These are phyloP conservation scores for Fraxinus platypoda DNA, from an alignment of 305 asterid genomes.

Conservation along the genomic window DNA sequence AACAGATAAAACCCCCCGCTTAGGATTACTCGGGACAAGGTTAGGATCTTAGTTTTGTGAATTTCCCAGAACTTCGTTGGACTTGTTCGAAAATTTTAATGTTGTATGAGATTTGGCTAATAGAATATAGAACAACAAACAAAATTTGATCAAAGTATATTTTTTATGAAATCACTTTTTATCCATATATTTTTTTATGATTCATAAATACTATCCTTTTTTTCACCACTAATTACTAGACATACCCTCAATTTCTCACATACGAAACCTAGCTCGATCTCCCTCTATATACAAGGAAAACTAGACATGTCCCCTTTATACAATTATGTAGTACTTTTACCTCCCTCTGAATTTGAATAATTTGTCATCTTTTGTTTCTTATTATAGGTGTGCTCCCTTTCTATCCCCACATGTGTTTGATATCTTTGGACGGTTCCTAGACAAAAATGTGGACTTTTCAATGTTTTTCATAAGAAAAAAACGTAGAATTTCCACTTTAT, in stretches of 20 bases:
- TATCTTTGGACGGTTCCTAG: neutral
- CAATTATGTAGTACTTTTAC: neutral
- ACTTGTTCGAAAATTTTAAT: neutral
- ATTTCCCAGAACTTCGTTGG: neutral
- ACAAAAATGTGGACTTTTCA: neutral
- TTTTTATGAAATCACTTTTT: no score
- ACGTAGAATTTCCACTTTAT: neutral
- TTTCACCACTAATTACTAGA: neutral
- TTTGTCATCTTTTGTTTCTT: neutral
- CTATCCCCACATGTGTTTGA: neutral
- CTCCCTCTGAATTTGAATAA: neutral
- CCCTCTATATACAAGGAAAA: neutral
- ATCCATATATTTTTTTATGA: neutral
- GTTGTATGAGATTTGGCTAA: neutral
- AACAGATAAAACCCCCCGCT: neutral
- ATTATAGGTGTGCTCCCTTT: neutral
- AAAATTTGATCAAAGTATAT: no score
- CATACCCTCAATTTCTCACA: neutral
- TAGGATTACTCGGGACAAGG: neutral
- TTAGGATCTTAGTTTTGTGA: neutral
- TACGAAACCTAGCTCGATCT: neutral
- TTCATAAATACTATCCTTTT: neutral
- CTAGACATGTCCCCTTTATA: neutral
- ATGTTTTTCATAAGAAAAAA: neutral
- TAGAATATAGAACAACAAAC: neutral